These are phyloP conservation scores for Oryza australiensis DNA, from an alignment of 176 grass and related monocot genomes.

Conservation along the genomic window DNA sequence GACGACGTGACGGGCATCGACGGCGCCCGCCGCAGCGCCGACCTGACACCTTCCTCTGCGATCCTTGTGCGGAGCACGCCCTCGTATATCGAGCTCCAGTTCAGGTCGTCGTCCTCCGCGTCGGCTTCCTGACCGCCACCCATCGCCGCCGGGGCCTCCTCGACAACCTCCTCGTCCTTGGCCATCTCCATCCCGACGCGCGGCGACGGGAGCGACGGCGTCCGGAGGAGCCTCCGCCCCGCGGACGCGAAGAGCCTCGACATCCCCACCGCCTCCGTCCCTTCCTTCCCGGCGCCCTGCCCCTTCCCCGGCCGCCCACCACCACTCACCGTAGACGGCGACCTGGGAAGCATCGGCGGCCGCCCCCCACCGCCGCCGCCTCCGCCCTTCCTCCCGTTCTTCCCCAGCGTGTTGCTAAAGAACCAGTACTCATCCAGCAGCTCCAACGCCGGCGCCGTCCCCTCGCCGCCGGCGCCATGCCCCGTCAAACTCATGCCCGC, in stretches of 20 bases:
- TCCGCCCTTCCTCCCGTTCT: neutral
- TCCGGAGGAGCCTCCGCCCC: conserved; percentile 18
- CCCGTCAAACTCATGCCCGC: conserved; percentile 42
- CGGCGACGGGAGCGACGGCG: conserved; percentile 52
- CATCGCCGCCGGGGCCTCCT: neutral
- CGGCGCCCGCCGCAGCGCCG: conserved; percentile 47
- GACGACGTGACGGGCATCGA: conserved; percentile 44
- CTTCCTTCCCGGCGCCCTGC: neutral
- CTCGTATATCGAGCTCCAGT: conserved; percentile 68
- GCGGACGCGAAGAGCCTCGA: neutral
- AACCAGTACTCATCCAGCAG: conserved; percentile 89
- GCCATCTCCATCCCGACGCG: neutral
- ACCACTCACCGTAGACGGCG: conserved; percentile 18
- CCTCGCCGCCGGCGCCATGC: neutral
- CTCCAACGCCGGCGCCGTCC: conserved; percentile 34
- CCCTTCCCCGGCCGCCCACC: neutral
- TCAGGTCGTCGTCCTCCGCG: conserved; percentile 45
- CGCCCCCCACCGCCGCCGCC: neutral
- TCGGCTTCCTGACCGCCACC: neutral
- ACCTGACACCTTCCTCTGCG: neutral
- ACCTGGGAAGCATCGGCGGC: conserved; percentile 35
- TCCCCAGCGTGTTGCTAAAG: conserved; percentile 67
- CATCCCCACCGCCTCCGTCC: neutral
- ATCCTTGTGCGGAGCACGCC: conserved; percentile 42
- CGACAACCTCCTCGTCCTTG: neutral